Evolutionary conservation across 75 land plant species (phyloP).

Genomic region (Isoetes taiwanensis): DNA sequence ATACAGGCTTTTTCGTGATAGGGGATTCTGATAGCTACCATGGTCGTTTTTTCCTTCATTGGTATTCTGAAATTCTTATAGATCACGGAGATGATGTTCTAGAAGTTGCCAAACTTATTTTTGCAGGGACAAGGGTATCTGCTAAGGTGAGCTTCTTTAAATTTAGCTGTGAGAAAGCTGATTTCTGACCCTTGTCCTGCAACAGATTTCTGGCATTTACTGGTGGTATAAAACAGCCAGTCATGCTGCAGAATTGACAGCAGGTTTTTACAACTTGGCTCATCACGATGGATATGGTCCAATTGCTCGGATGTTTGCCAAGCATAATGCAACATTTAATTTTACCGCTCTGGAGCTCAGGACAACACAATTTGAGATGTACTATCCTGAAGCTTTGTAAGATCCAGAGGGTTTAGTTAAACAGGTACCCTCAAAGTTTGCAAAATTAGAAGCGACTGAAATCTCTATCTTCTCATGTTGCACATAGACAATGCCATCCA

Average conservation of each 20-base stretch:
- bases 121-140: constrained; percentile 58
- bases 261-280: constrained; percentile 67
- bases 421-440: constrained; percentile 77
- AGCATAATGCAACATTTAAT: constrained; percentile 19
- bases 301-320: constrained; percentile 44
- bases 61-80: constrained; percentile 68
- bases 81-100: constrained; percentile 75
- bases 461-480: no score
- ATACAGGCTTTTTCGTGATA: constrained; percentile 54
- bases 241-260: constrained; percentile 84
- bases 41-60: constrained; percentile 84
- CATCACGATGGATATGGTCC: constrained; percentile 68
- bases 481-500: no score
- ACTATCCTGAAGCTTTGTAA: constrained; percentile 56
- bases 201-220: constrained; percentile 68
- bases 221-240: constrained; percentile 85
- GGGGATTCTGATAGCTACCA: constrained; percentile 84
- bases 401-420: constrained; percentile 81
- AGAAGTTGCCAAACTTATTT: constrained; percentile 52
- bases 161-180: neutral
- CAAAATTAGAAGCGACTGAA: no score
- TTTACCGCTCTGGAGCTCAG: constrained; percentile 64
- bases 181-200: neutral
- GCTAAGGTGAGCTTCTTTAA: constrained; percentile 79
- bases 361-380: constrained; percentile 41